Conservation (phyloP, 805 yeast species). For the Priceomyces melissophilus region DNA sequence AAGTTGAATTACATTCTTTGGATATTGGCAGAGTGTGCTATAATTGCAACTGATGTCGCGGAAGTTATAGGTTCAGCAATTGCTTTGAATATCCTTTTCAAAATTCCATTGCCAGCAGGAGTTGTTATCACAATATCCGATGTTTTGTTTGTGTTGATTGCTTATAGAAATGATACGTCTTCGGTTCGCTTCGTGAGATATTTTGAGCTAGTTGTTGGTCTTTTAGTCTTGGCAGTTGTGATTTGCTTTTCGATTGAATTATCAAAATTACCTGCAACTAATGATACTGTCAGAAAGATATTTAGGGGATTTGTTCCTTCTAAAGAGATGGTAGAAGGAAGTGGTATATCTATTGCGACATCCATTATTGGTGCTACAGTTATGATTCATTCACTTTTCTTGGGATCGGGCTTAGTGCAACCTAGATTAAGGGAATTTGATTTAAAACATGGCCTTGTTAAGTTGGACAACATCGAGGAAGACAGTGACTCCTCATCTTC, state of each 20-base stretch:
- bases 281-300: slow-evolving; percentile 25
- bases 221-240: slow-evolving; percentile 40
- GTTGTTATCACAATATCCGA: slow-evolving; percentile 43
- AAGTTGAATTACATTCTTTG: slow-evolving; percentile 38
- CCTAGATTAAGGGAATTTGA: slow-evolving; percentile 47
- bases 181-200: slow-evolving; percentile 29
- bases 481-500: slow-evolving; percentile 5
- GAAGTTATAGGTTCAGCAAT: slow-evolving; percentile 53
- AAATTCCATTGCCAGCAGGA: slow-evolving; percentile 49
- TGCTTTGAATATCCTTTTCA: slow-evolving; percentile 44
- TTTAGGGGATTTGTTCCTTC: slow-evolving; percentile 46
- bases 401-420: slow-evolving; percentile 49
- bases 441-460: slow-evolving; percentile 31
- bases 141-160: slow-evolving; percentile 44
- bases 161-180: slow-evolving; percentile 43
- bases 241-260: slow-evolving; percentile 46
- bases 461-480: slow-evolving; percentile 15
- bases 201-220: slow-evolving; percentile 43
- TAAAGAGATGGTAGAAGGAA: slow-evolving; percentile 36
- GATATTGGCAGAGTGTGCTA: slow-evolving; percentile 46
- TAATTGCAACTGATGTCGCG: slow-evolving; percentile 51
- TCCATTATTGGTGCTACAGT: slow-evolving; percentile 50
- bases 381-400: slow-evolving; percentile 49
- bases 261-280: slow-evolving; percentile 28
- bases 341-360: slow-evolving; percentile 45